Evolutionary conservation across 116 monocot species (phyloP), one percentile per base, ranked within the genome.

Genomic region (Trichopus zeylanicus): DNA sequence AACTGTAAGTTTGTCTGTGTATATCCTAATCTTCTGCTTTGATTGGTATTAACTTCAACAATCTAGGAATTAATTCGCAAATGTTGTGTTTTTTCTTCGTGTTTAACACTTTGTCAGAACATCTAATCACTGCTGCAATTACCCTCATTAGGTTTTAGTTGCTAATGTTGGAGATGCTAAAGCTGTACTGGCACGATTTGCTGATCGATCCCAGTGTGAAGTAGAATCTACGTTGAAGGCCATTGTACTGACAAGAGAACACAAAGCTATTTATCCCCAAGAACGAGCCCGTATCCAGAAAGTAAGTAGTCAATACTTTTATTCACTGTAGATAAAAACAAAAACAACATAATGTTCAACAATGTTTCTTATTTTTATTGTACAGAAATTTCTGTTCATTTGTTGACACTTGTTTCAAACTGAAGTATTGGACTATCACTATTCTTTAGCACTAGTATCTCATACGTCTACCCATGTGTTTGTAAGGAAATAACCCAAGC

Each of bases 101-200:
- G n/a, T 42, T 42, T 42, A n/a, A 9, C 3, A 3, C 12, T 42
- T 42, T n/a, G 13, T 16, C 42, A 12, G 13, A n/a, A n/a, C 1
- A 42, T 18, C n/a, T 42, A n/a, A 16, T 42, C 42, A 18, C 3
- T 42, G 22, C 16, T 61, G 27, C 37, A 61, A 63, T 62, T 7
- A 37, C 10, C 8, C 46, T 54, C 10, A 63, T 5, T 58, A 92
- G 92, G 92, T 83, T 63, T 60, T 92, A 22, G 78, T 92, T 68
- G 92, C 92, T 57, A 92, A 92, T 59, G 69, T 87, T 76, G 92
- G 92, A 48, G 92, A 92, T 78, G 87, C 92, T 53, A 92, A 92
- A 74, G 84, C 87, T 6, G 81, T 92, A 33, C 59, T 87, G 55
- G 92, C 92, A 67, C 77, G 84, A 49, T 70, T 66, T 48, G 22